Evolutionary conservation across 345 rosid genomes (phyloP).

Genomic region (Hirschfeldia incana): DNA sequence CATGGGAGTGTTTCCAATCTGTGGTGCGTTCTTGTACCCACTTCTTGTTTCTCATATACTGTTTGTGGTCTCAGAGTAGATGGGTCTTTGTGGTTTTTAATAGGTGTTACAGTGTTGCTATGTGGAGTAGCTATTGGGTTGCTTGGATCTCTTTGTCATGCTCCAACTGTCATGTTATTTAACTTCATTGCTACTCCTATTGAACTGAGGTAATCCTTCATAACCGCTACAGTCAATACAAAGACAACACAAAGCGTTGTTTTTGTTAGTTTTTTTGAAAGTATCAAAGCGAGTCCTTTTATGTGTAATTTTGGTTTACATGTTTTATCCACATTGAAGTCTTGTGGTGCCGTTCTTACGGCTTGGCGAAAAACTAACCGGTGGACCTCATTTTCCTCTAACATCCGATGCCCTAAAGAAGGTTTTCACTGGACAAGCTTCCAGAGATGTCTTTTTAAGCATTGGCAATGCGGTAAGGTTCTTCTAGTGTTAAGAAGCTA

Average conservation of each 20-base stretch:
- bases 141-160: slow-evolving; percentile 73
- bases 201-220: slow-evolving; percentile 64
- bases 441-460: slow-evolving; percentile 65
- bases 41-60: no score
- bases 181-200: slow-evolving; percentile 87
- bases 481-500: slow-evolving; percentile 3
- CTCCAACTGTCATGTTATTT: slow-evolving; percentile 82
- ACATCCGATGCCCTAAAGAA: slow-evolving; percentile 87
- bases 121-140: slow-evolving; percentile 82
- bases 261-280: background rate
- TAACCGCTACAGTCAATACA: background rate
- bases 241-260: background rate
- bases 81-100: slow-evolving; percentile 11
- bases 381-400: slow-evolving; percentile 88
- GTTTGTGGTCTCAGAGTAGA: no score
- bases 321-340: slow-evolving; percentile 45
- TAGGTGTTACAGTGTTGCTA: slow-evolving; percentile 84
- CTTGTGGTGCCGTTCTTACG: slow-evolving; percentile 93
- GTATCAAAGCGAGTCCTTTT: background rate
- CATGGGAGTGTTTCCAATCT: slow-evolving; percentile 85
- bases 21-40: slow-evolving; percentile 52
- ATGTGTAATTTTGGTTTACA: slow-evolving; percentile 24
- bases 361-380: slow-evolving; percentile 68
- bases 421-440: slow-evolving; percentile 86
- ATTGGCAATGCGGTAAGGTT: slow-evolving; percentile 79